A percentile compares a stretch with the other conserved stretches of the same genome.
Evolutionary conservation across 2,329 filamentous ascomycete genomes (phyloP).

Genomic region (Fusarium pilosicola): DNA sequence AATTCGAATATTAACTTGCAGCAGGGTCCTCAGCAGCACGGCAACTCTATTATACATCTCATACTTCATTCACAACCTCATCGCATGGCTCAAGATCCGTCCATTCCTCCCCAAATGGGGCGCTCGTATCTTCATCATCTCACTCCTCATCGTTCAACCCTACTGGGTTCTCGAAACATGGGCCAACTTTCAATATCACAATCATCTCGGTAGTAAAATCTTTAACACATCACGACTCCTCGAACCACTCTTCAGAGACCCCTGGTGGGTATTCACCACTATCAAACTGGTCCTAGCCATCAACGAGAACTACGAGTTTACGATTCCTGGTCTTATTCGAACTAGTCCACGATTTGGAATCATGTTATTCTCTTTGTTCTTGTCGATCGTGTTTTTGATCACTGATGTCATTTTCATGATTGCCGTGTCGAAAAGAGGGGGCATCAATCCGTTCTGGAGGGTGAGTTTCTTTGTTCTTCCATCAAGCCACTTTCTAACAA

Average conservation of each 20-base stretch:
- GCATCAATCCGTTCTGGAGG: conserved; percentile 28
- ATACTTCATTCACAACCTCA: conserved; percentile 25
- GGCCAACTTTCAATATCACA: conserved; percentile 31
- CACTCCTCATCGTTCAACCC: conserved; percentile 11
- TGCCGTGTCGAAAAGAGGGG: conserved; percentile 19
- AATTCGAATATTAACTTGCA: rapidly evolving
- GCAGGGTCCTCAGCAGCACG: conserved; percentile 22
- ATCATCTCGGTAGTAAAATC: conserved; percentile 9
- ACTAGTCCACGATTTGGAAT: conserved; percentile 24
- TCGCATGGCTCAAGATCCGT: conserved; percentile 25
- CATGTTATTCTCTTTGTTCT: conserved; percentile 21
- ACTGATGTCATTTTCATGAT: conserved; percentile 29
- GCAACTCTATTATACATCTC: conserved; percentile 24
- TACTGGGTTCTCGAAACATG: conserved; percentile 30
- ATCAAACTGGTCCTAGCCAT: conserved; percentile 21
- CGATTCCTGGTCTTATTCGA: conserved; percentile 9
- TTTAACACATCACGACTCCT: conserved; percentile 15
- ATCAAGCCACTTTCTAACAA: background rate
- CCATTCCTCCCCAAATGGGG: conserved; percentile 25
- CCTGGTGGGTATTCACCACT: conserved; percentile 28
- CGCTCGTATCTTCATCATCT: conserved; percentile 12
- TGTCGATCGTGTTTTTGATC: conserved; percentile 15
- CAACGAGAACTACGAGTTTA: conserved; percentile 31
- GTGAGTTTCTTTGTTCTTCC: background rate
- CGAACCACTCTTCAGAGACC: conserved; percentile 19